These are phyloP conservation scores for Amphibolis antarctica DNA, from an alignment of 106 monocot species.

Conservation along the genomic window DNA sequence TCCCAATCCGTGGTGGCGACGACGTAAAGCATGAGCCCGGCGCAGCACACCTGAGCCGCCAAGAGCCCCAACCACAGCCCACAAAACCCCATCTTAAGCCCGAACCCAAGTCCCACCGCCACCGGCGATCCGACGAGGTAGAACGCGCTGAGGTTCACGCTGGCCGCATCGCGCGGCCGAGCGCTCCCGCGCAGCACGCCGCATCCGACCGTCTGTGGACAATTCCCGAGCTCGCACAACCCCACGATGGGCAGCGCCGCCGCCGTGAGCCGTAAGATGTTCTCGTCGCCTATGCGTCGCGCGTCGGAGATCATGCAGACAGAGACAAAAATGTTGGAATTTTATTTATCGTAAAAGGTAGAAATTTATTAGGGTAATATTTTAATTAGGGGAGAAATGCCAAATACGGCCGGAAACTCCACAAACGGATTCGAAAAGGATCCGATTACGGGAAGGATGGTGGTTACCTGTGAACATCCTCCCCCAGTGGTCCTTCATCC, in stretches of 20 bases:
- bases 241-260: slow-evolving; percentile 23
- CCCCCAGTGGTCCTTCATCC: slow-evolving; percentile 19
- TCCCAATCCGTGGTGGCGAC: slow-evolving; percentile 23
- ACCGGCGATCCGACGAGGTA: slow-evolving; percentile 23
- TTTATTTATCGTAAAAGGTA: too few species aligned
- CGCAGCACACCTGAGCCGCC: slow-evolving; percentile 18
- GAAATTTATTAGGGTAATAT: too few species aligned
- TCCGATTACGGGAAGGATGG: too few species aligned
- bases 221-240: slow-evolving; percentile 26
- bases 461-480: slow-evolving; percentile 8
- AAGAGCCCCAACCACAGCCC: slow-evolving; percentile 24
- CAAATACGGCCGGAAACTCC: too few species aligned
- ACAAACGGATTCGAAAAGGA: too few species aligned
- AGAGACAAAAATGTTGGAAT: too few species aligned
- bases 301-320: too few species aligned
- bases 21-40: slow-evolving; percentile 15
- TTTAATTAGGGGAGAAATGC: too few species aligned
- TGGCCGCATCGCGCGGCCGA: slow-evolving; percentile 14
- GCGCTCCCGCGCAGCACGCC: slow-evolving; percentile 24
- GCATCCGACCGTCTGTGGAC: slow-evolving; percentile 28
- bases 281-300: slow-evolving; percentile 4
- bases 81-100: slow-evolving; percentile 16
- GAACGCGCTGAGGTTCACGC: slow-evolving; percentile 18
- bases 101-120: slow-evolving; percentile 14
- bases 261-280: slow-evolving; percentile 17